Base-by-base conservation (phyloP, 2,329 filamentous ascomycete species). In the Aureobasidium sp. region DNA sequence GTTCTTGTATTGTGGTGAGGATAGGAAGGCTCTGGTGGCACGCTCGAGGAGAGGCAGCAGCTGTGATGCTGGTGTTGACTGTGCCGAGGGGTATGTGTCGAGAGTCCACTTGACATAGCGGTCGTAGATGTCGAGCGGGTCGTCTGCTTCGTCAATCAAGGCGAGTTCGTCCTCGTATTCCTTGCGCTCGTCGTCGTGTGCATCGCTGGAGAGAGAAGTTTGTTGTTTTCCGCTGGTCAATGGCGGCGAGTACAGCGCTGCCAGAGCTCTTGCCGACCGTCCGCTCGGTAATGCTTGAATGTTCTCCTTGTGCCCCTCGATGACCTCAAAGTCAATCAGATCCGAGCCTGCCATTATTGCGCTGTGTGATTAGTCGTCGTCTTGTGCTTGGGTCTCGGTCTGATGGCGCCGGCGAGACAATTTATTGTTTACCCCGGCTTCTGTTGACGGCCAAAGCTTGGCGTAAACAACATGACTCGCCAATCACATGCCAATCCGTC, bases 101-200 rank as follows among this genome's bases (percentile, higher is more conserved):
- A 97, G 79, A 1, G 92, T 96, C 94, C 94, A 99, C 76, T 91
- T 91, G 63, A 97, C 90, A 73, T 99, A 99, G 73, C 94, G 87
- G 74, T 97, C 93, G 78, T 91, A 99, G 65, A 97, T 84, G 70
- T 97, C 94, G 52, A 99, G 85, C 1, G 94, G 94, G 70, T 99
- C 94, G 72, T 99, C 94, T 0, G 90, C 90, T 73, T 99, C 94
- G 65, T 85, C 84, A 56, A 95, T 87, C 52, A 80, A 84, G 47
- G 85, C 81, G 20, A 97, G 76, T 74, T 97, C 94, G 14, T 85
- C 83, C 75, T 99, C 94, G 69, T 90, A 97, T 70, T 93, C 88
- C 68, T 88, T 85, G 67, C 93, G 85, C 68, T 89, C 88, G 61
- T 83, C 84, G 72, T 93, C 87, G 77, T 96, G 90, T 66, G 90